Base-by-base conservation (phyloP, 176 grass and related monocot genomes). In the Oryza coarctata region DNA sequence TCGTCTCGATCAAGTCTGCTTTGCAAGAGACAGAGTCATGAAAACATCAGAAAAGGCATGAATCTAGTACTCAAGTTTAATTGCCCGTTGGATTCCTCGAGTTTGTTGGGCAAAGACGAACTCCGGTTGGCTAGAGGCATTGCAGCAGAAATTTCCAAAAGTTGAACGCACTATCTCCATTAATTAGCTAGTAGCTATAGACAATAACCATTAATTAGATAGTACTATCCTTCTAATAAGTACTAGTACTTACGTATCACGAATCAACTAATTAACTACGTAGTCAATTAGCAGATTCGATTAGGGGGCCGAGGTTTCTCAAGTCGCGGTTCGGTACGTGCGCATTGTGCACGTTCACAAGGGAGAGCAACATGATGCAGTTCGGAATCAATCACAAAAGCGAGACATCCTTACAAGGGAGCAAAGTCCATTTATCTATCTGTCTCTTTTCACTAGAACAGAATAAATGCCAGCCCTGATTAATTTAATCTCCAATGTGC, bases 41-140 rank as follows among this genome's bases (percentile, higher is more conserved):
- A 52, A 52, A 52, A 18, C 49, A 52, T 18, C 49, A 22, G 49
- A 55, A 55, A 77, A 64, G 43, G 73, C 55, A 82, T 77, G 50
- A 6, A 22, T 22, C 50, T 22, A 55, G 50, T 55, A 55, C 15
- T 55, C 25, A 65, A 38, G 17, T 71, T 55, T 55, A 55, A 22
- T 63, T 76, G 64, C 79, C 55, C 39, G 26, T 33, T 83, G 66
- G 74, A 77, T 83, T 88, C 86, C 86, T 58, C 58, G 66, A 65
- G 41, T 73, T n/a, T 65, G 67, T 78, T 71, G 73, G 73, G 33
- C 26, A 22, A 20, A 65, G 30, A 64, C 32, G 57, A 72, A 7
- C 44, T 73, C 63, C 40, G 18, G 80, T 78, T 88, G 80, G 18
- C 3, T 49, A 49, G 55, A 41, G 64, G 73, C 9, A 70, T 40